Evolutionary conservation across 2,329 filamentous ascomycete genomes (phyloP).

Genomic region (Nothophaeocryptopus gaeumannii): DNA sequence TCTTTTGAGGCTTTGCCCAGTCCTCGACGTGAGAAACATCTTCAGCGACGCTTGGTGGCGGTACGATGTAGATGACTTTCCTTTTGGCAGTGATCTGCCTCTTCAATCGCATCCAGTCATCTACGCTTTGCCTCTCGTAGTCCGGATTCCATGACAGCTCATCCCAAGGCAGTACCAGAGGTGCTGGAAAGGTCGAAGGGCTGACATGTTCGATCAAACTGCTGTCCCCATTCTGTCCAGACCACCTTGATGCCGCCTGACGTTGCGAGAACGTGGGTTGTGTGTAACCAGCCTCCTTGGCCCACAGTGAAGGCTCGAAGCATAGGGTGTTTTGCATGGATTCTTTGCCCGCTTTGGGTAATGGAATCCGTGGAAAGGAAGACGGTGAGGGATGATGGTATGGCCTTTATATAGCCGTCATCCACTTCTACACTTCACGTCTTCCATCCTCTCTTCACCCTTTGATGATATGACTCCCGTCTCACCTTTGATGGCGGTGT

Average conservation of each 20-base stretch:
- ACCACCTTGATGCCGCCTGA: constrained; percentile 19
- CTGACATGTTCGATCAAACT: constrained; percentile 8
- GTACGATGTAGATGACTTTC: constrained; percentile 55
- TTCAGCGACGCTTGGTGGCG: constrained; percentile 42
- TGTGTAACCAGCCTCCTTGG: constrained; percentile 36
- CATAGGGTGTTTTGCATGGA: constrained; percentile 13
- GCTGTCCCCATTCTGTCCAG: not conserved
- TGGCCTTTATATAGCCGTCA: no score
- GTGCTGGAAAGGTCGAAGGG: constrained; percentile 51
- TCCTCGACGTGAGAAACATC: constrained; percentile 40
- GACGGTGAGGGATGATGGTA: no score
- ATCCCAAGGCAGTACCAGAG: constrained; percentile 59
- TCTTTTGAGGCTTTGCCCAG: constrained; percentile 41
- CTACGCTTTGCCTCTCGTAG: constrained; percentile 52
- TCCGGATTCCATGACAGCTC: constrained; percentile 56
- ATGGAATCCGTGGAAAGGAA: no score
- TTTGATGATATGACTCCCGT: no score
- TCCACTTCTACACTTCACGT: no score
- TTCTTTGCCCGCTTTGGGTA: no score
- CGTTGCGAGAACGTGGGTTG: constrained; percentile 29
- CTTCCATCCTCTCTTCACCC: no score
- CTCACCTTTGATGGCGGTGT: no score
- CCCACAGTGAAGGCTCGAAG: constrained; percentile 36
- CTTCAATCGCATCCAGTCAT: constrained; percentile 51
- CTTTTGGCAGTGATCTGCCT: constrained; percentile 50